A percentile compares a stretch with the other conserved stretches of the same genome.
phyloP scores from a whole-genome alignment of 2,329 filamentous ascomycete species.

The Colletotrichum somersetense region DNA sequence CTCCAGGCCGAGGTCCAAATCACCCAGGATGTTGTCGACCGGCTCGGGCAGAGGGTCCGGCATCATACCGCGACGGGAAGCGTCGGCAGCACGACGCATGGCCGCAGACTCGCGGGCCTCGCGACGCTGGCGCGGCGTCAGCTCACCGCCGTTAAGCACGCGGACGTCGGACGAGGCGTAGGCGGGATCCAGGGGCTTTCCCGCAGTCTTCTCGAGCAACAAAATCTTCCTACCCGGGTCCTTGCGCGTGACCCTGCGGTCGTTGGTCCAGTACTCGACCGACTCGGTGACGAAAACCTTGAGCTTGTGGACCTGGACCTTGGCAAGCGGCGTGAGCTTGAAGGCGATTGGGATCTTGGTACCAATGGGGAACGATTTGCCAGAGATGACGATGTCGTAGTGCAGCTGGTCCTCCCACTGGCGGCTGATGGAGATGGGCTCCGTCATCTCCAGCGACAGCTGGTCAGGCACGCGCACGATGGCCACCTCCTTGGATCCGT shows the following conservation, averaged over 20 bases:
- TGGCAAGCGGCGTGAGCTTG: constrained; percentile 91
- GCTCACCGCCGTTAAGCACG: constrained; percentile 83
- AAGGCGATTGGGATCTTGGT: constrained; percentile 92
- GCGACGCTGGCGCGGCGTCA: constrained; percentile 63
- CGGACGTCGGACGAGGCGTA: constrained; percentile 83
- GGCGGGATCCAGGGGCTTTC: constrained; percentile 77
- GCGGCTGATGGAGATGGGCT: constrained; percentile 92
- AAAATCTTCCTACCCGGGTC: constrained; percentile 87
- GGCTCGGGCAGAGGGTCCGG: constrained; percentile 62
- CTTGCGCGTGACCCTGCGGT: constrained; percentile 86
- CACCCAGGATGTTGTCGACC: constrained; percentile 81
- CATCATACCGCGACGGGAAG: constrained; percentile 54
- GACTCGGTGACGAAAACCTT: constrained; percentile 93
- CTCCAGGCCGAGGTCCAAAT: constrained; percentile 78
- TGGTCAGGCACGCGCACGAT: constrained; percentile 90
- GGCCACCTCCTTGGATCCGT: constrained; percentile 84
- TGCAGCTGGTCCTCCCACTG: constrained; percentile 96
- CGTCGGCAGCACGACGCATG: constrained; percentile 67
- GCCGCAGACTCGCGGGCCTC: constrained; percentile 62
- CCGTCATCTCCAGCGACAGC: constrained; percentile 88
- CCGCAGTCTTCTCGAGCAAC: constrained; percentile 88
- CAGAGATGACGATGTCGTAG: constrained; percentile 96
- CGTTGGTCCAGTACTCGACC: constrained; percentile 89
- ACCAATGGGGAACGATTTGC: constrained; percentile 93
- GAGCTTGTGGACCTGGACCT: constrained; percentile 92